Conservation (phyloP, 805 yeast species). For the Suhomyces faveliae region DNA sequence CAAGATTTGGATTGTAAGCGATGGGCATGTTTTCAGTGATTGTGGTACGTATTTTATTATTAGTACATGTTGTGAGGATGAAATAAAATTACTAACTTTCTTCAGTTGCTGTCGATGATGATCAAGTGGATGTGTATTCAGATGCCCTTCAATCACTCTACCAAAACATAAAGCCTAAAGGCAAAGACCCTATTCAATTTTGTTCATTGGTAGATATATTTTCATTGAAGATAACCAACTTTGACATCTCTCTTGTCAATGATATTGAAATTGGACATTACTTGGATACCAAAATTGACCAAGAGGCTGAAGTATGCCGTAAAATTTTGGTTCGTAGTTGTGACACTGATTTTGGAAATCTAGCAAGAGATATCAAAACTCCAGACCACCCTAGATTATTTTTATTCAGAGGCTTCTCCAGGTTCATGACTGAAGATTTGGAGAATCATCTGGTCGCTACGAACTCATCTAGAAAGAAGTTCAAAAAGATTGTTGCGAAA, state of each 20-base stretch:
- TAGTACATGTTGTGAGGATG: background rate
- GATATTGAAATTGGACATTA: conserved; percentile 28
- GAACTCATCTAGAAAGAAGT: conserved; percentile 43
- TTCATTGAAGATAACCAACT: conserved; percentile 16
- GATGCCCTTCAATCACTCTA: conserved; percentile 44
- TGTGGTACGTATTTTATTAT: conserved; percentile 32
- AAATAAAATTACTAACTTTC: conserved; percentile 12
- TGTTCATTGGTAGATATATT: conserved; percentile 38
- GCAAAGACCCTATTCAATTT: conserved; percentile 26
- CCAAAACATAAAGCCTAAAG: conserved; percentile 31
- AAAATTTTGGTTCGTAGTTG: conserved; percentile 36
- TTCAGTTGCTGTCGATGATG: conserved; percentile 54
- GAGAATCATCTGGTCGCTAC: conserved; percentile 39
- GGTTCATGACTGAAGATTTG: conserved; percentile 60
- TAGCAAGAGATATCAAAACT: conserved; percentile 33
- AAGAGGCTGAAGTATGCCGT: conserved; percentile 34
- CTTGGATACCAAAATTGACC: conserved; percentile 32
- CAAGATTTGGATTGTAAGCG: conserved; percentile 56
- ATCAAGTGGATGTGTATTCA: conserved; percentile 50
- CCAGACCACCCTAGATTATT: conserved; percentile 49
- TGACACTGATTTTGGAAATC: conserved; percentile 38
- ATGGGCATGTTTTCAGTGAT: conserved; percentile 65
- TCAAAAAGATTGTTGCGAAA: conserved; percentile 49
- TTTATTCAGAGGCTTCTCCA: conserved; percentile 57
- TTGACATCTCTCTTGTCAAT: conserved; percentile 16